Evolutionary conservation across 164 flowering plant genomes (phyloP), one percentile per base, ranked within the genome.

Genomic region (Vitis rotundifolia): DNA sequence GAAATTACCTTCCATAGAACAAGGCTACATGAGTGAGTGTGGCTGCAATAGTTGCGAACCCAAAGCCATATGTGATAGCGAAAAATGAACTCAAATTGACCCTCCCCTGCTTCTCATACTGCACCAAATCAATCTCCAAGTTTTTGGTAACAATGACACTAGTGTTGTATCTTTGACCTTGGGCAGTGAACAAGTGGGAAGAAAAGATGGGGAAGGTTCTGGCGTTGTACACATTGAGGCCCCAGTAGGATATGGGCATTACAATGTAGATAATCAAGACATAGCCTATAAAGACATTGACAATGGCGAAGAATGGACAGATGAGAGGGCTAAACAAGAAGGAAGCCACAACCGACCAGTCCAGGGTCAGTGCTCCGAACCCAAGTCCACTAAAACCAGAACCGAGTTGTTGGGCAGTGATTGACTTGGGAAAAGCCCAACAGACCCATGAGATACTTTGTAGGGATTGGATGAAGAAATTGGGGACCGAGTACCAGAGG

Each of bases 31-130:
- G 93, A 10, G 87, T 77, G 50, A 87, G 78, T 12, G 88, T 85
- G 11, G 93, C 62, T 6, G 81, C 82, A 29, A 89, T 77, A 58
- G 88, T 74, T 2, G 91, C 93, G 47, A 89, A 89, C 2, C 88
- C 86, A 12, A 87, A 66, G 14, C 90, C 93, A 61, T 87, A 89
- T 1, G 85, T 61, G 8, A 87, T 69, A 26, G 87, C 82, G 49
- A 89, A 87, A 58, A 87, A 84, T 68, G 74, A 68, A 73, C 87
- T 85, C 63, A 88, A 57, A 58, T 83, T 59, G 9, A 89, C 66
- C 12, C 37, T 68, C 2, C 92, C 92, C 47, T 78, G 81, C 57
- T 71, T 37, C 14, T 66, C 58, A 48, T 85, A 87, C 14, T 70
- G 63, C 0, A 50, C 58, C 62, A 74, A 28, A 61, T 87, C 87